Percentiles rank a stretch among this genome's conserved stretches.
phyloP scores from a whole-genome alignment of 225 moss, liverwort and hornwort genomes.

The Marchantia paleacea region DNA sequence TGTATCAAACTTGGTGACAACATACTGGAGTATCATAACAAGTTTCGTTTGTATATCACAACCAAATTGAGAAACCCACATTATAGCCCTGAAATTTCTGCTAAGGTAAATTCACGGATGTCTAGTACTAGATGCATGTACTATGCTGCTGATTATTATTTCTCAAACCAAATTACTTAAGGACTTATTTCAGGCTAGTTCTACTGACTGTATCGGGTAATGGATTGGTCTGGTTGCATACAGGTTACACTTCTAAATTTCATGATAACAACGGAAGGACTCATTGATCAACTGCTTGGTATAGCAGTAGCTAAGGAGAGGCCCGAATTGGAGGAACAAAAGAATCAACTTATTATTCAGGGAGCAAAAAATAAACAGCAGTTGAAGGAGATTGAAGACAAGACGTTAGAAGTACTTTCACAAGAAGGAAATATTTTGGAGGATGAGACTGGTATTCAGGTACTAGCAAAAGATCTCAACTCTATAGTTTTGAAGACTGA shows the following conservation, averaged over 20 bases:
- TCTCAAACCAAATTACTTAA: not conserved
- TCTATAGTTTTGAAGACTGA: too few species aligned
- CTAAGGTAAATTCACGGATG: conserved; percentile 46
- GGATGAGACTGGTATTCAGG: conserved; percentile 89
- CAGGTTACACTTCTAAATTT: conserved; percentile 82
- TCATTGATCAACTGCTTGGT: conserved; percentile 77
- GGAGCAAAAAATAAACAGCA: conserved; percentile 87
- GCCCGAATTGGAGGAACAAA: conserved; percentile 78
- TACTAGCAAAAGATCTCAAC: not conserved
- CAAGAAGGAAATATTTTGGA: conserved; percentile 94
- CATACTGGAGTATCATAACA: conserved; percentile 61
- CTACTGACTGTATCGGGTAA: not conserved
- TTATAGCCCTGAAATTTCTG: conserved; percentile 80
- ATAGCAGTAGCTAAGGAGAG: conserved; percentile 84
- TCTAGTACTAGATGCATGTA: too few species aligned
- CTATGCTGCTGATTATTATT: too few species aligned
- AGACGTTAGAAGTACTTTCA: conserved; percentile 76
- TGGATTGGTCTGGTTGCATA: not conserved
- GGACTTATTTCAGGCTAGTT: not conserved
- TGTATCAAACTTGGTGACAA: conserved; percentile 81
- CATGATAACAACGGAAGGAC: conserved; percentile 86
- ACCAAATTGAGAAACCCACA: conserved; percentile 84
- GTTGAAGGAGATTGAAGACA: conserved; percentile 81
- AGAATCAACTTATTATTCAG: conserved; percentile 76
- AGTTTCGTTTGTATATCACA: conserved; percentile 72